Conservation (phyloP, 176 grass and related monocot genomes). For the Ananas comosus region DNA sequence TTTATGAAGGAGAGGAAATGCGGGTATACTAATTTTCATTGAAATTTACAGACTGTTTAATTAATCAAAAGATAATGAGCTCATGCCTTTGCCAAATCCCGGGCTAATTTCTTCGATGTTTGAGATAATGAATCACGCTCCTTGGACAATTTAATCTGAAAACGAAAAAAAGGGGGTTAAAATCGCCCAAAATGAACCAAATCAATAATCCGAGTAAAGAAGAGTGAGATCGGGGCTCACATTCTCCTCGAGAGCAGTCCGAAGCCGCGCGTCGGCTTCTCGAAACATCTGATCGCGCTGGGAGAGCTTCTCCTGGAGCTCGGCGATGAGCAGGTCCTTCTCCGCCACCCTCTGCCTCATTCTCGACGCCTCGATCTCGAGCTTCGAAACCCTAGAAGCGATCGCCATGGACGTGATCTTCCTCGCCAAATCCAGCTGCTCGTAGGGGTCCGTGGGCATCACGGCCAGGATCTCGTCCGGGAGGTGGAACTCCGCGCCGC, state of each 20-base stretch:
- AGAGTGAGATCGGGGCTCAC: constrained; percentile 21
- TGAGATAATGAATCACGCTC: constrained; percentile 73
- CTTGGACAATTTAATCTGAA: constrained; percentile 67
- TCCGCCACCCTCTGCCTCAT: constrained; percentile 47
- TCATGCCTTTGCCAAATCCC: constrained; percentile 65
- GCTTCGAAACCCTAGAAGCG: constrained; percentile 52
- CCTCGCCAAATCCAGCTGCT: constrained; percentile 87
- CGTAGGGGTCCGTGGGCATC: constrained; percentile 69
- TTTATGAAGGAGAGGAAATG: too few relatives aligned
- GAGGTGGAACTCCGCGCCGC: constrained; percentile 20
- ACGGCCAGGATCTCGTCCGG: constrained; percentile 61
- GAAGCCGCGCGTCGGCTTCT: constrained; percentile 58
- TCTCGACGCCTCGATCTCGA: constrained; percentile 58
- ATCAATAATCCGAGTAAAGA: not conserved
- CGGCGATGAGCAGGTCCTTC: constrained; percentile 40
- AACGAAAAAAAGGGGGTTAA: not conserved
- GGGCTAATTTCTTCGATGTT: constrained; percentile 66
- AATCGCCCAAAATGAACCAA: not conserved
- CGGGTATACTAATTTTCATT: too few relatives aligned
- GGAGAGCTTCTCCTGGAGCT: constrained; percentile 63
- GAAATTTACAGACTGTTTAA: not conserved
- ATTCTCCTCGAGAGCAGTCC: constrained; percentile 74
- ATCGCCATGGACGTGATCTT: constrained; percentile 88
- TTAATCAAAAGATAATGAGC: not conserved
- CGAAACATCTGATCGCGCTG: constrained; percentile 57